Percentiles rank a stretch among this genome's conserved stretches.
Conservation (phyloP, 2,329 filamentous ascomycete genomes). For the Aquanectria penicillioides region DNA sequence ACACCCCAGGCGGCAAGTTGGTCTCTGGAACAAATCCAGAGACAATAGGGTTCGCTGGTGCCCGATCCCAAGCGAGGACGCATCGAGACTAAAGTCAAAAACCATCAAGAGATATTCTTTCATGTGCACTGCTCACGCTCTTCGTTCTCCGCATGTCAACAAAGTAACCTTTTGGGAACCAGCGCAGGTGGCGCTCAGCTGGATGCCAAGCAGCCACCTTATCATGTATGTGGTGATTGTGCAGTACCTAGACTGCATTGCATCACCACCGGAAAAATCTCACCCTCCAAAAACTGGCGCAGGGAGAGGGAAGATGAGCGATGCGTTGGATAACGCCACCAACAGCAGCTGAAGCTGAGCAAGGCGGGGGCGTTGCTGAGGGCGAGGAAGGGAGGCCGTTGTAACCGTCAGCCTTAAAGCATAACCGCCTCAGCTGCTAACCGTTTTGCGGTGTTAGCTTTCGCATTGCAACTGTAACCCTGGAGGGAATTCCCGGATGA, state of each 20-base stretch:
- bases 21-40: too few species aligned
- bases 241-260: not conserved
- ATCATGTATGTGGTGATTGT: not conserved
- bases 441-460: not conserved
- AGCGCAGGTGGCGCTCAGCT: slow-evolving; percentile 6
- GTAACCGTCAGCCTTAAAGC: slow-evolving; percentile 20
- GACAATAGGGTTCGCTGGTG: too few species aligned
- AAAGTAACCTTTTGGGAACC: not conserved
- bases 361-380: not conserved
- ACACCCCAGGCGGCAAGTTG: too few species aligned
- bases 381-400: slow-evolving; percentile 4
- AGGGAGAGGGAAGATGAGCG: too few species aligned
- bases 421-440: slow-evolving; percentile 11
- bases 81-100: not conserved
- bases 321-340: slow-evolving; percentile 14
- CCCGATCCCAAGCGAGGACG: not conserved
- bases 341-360: slow-evolving; percentile 11
- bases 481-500: not conserved
- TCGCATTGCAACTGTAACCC: not conserved
- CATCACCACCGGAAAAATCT: slow-evolving; percentile 5
- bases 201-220: not conserved
- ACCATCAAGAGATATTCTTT: too few species aligned
- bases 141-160: not conserved
- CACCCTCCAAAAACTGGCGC: slow-evolving; percentile 5
- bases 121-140: not conserved